These are phyloP conservation scores for Eucalyptus sp. DNA, from an alignment of 345 rosid species.

Conservation along the genomic window DNA sequence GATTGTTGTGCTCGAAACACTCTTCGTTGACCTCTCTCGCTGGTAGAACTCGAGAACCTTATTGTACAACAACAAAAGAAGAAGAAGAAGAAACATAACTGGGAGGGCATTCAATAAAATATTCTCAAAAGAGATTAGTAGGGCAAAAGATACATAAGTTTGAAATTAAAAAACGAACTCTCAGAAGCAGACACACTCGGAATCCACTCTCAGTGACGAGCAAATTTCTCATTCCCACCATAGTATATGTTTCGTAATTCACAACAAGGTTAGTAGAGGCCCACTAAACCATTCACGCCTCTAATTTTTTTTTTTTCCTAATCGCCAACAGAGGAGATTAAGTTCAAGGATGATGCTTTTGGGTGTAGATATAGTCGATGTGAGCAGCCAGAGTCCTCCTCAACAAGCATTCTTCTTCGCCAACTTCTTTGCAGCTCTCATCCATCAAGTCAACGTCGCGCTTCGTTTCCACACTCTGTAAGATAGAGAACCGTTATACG, in stretches of 20 bases:
- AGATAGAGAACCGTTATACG: neutral
- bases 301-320: neutral
- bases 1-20: neutral
- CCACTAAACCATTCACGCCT: neutral
- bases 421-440: constrained; percentile 31
- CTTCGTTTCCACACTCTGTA: neutral
- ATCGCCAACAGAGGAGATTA: neutral
- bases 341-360: constrained; percentile 10
- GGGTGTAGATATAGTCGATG: constrained; percentile 46
- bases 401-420: constrained; percentile 41
- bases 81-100: neutral
- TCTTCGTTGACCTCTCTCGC: neutral
- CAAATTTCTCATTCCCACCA: neutral
- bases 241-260: neutral
- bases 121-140: neutral
- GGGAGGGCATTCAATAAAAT: neutral
- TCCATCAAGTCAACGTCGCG: neutral
- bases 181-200: neutral
- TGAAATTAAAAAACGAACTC: neutral
- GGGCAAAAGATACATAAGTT: neutral
- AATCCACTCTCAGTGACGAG: neutral
- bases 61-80: neutral
- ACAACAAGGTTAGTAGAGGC: neutral
- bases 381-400: constrained; percentile 47
- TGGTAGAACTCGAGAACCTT: neutral